These are phyloP conservation scores for Tulasnella sp. DNA, from an alignment of 768 basidiomycete species.

Conservation along the genomic window DNA sequence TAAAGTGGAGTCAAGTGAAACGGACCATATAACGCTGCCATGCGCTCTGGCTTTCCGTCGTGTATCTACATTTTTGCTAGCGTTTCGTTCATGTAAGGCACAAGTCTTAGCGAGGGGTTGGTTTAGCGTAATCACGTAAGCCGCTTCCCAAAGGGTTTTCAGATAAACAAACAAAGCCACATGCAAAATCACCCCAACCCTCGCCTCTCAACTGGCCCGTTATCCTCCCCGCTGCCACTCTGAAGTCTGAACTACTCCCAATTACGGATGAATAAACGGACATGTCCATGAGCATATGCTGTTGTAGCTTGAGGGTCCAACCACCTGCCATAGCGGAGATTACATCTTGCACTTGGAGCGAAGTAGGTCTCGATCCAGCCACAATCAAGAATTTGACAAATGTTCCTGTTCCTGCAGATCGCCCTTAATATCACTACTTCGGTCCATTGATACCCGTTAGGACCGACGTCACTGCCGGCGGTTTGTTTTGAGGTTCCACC, in stretches of 20 bases:
- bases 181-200: too few species aligned
- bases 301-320: too few species aligned
- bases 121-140: not conserved
- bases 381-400: not conserved
- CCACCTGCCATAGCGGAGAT: too few species aligned
- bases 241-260: too few species aligned
- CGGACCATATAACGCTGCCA: slow-evolving; percentile 4
- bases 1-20: slow-evolving; percentile 4
- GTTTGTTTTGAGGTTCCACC: not conserved
- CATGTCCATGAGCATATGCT: too few species aligned
- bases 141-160: not conserved
- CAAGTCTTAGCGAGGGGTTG: not conserved
- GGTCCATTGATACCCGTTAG: not conserved
- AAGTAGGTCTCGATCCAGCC: too few species aligned
- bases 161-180: not conserved
- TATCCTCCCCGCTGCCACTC: too few species aligned
- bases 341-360: too few species aligned
- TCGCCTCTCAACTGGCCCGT: too few species aligned
- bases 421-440: not conserved
- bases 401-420: not conserved
- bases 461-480: not conserved
- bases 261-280: too few species aligned
- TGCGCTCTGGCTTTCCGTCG: not conserved
- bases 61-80: not conserved
- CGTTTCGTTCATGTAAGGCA: not conserved